Evolutionary conservation across 1,139 yeast species (phyloP).

Genomic region (Lizanozyma gosingica): DNA sequence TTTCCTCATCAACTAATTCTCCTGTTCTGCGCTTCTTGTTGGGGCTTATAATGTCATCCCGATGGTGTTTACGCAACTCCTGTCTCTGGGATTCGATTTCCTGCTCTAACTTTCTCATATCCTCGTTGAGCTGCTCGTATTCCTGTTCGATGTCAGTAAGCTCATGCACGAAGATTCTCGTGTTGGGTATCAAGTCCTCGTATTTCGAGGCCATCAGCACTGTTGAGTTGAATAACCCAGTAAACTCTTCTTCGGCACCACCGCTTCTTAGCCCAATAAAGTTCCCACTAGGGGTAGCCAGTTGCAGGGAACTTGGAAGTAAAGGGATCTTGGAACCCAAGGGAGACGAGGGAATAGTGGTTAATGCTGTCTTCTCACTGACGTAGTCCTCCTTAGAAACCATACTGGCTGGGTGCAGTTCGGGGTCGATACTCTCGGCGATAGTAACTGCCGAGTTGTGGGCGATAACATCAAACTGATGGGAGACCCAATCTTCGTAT

Average conservation of each 20-base stretch:
- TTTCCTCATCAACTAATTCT: not conserved
- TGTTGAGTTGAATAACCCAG: slow-evolving; percentile 10
- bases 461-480: not conserved
- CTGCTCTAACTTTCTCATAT: slow-evolving; percentile 19
- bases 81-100: slow-evolving; percentile 20
- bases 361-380: not conserved
- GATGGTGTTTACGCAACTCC: slow-evolving; percentile 17
- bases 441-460: slow-evolving; percentile 16
- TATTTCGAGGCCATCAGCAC: slow-evolving; percentile 13
- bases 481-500: slow-evolving; percentile 4
- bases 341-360: slow-evolving; percentile 6
- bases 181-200: slow-evolving; percentile 23
- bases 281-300: too few species aligned
- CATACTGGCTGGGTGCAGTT: not conserved
- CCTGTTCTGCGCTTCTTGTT: not conserved
- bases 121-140: slow-evolving; percentile 14
- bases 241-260: slow-evolving; percentile 14
- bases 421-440: slow-evolving; percentile 11
- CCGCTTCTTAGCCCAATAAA: slow-evolving; percentile 1
- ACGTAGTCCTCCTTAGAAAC: not conserved
- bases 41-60: slow-evolving; percentile 5
- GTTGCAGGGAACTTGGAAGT: not conserved
- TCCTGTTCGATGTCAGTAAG: slow-evolving; percentile 16
- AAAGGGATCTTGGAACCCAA: slow-evolving; percentile 3
- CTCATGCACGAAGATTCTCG: slow-evolving; percentile 13